These are phyloP conservation scores for Geotrichum australiense DNA, from an alignment of 1,139 yeast species.

Conservation along the genomic window DNA sequence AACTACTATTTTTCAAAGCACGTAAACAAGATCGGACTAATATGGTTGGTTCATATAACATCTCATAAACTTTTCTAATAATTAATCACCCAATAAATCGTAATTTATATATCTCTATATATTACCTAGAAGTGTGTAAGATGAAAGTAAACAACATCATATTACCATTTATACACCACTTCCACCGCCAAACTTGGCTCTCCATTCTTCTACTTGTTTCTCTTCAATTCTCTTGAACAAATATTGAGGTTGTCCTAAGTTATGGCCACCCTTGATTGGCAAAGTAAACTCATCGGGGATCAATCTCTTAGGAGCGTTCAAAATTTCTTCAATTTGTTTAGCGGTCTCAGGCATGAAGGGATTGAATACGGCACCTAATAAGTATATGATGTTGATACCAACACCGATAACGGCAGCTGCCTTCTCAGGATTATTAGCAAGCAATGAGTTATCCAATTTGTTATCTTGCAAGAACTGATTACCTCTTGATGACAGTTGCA, in stretches of 20 bases:
- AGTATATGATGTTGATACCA: conserved; percentile 80
- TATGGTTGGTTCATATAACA: too few species aligned
- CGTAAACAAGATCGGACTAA: too few species aligned
- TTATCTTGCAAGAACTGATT: conserved; percentile 92
- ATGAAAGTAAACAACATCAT: too few species aligned
- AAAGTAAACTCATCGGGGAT: conserved; percentile 72
- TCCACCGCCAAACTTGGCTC: conserved; percentile 66
- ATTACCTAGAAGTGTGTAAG: too few species aligned
- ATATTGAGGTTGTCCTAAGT: conserved; percentile 86
- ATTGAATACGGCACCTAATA: conserved; percentile 67
- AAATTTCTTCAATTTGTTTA: conserved; percentile 60
- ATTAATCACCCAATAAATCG: too few species aligned
- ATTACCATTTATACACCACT: conserved; percentile 8
- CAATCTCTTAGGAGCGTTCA: conserved; percentile 72
- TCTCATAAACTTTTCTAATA: too few species aligned
- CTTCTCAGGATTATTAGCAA: conserved; percentile 65
- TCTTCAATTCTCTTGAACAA: conserved; percentile 89
- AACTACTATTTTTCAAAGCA: too few species aligned
- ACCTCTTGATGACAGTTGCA: conserved; percentile 89
- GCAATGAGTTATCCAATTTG: conserved; percentile 83
- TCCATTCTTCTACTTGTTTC: conserved; percentile 81
- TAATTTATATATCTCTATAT: too few species aligned
- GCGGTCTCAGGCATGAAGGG: conserved; percentile 92
- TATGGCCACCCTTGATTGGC: conserved; percentile 70
- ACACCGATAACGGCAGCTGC: conserved; percentile 92